Evolutionary conservation across 2,329 filamentous ascomycete species (phyloP).

Genomic region (Arthrobotrys iridis): DNA sequence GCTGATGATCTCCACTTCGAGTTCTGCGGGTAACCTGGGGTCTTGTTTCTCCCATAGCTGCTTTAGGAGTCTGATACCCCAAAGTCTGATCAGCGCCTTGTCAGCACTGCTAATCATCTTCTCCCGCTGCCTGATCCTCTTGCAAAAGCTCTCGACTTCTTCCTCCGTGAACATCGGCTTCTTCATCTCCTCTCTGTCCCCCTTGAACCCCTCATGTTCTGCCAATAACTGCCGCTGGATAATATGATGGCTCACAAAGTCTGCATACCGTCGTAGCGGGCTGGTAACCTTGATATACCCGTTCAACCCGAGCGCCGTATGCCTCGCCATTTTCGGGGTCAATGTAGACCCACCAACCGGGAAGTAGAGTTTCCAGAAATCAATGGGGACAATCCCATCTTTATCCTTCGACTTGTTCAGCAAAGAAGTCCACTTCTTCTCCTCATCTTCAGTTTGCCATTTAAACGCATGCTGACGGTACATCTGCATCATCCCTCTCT

Average conservation of each 20-base stretch:
- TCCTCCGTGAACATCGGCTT: conserved; percentile 48
- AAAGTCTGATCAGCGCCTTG: conserved; percentile 19
- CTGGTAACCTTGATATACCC: conserved; percentile 73
- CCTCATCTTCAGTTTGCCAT: conserved; percentile 61
- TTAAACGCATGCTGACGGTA: conserved; percentile 65
- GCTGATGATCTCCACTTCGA: conserved; percentile 42
- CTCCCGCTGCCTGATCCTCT: conserved; percentile 22
- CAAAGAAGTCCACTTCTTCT: conserved; percentile 63
- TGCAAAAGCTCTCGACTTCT: conserved; percentile 51
- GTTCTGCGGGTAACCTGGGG: not conserved
- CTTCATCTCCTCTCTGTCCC: conserved; percentile 44
- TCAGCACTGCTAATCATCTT: conserved; percentile 12
- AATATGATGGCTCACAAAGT: conserved; percentile 74
- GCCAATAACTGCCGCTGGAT: conserved; percentile 68
- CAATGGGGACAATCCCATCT: conserved; percentile 8
- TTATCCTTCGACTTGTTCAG: conserved; percentile 22
- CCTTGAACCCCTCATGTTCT: conserved; percentile 41
- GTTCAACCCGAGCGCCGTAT: conserved; percentile 59
- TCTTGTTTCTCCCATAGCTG: conserved; percentile 23
- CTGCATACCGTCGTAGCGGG: conserved; percentile 72
- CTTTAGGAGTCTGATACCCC: conserved; percentile 38
- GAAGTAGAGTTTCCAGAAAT: conserved; percentile 39
- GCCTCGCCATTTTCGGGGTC: not conserved
- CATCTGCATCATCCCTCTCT: conserved; percentile 69
- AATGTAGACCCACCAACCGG: conserved; percentile 8